These are phyloP conservation scores for Calonectria ilicicola DNA, from an alignment of 2,329 filamentous ascomycete species.

Conservation along the genomic window DNA sequence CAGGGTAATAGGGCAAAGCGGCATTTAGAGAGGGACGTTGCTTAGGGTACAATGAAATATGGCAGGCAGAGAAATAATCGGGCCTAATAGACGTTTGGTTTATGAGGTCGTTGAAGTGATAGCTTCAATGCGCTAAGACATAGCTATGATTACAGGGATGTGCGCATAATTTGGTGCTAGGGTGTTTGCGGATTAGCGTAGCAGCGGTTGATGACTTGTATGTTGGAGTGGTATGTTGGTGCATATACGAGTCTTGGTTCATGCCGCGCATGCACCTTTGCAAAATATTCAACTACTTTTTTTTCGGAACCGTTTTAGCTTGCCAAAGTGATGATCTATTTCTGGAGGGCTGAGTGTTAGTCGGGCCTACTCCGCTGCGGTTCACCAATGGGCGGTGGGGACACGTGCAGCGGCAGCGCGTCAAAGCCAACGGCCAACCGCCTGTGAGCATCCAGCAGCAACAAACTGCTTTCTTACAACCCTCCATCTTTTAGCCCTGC, in stretches of 20 bases:
- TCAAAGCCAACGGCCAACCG: background rate
- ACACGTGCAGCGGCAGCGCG: constrained; percentile 1
- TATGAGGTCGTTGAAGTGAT: background rate
- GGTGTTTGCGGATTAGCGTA: background rate
- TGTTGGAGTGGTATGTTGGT: background rate
- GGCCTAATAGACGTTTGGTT: background rate
- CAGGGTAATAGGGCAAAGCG: background rate
- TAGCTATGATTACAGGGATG: background rate
- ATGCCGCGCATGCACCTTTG: background rate
- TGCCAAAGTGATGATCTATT: background rate
- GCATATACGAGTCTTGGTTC: background rate
- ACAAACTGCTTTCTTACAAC: background rate
- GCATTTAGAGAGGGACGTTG: background rate
- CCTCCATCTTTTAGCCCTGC: background rate
- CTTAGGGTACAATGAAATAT: background rate
- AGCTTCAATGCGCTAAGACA: background rate
- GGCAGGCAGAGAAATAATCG: background rate
- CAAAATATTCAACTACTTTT: background rate
- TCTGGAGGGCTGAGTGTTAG: background rate
- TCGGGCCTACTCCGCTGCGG: background rate
- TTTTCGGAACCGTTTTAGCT: background rate
- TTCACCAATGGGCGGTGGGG: background rate
- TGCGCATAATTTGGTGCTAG: background rate
- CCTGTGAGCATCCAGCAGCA: background rate
- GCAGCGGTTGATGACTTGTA: background rate